Base-by-base conservation (phyloP, 768 basidiomycete genomes). In the Amyloporia xantha region DNA sequence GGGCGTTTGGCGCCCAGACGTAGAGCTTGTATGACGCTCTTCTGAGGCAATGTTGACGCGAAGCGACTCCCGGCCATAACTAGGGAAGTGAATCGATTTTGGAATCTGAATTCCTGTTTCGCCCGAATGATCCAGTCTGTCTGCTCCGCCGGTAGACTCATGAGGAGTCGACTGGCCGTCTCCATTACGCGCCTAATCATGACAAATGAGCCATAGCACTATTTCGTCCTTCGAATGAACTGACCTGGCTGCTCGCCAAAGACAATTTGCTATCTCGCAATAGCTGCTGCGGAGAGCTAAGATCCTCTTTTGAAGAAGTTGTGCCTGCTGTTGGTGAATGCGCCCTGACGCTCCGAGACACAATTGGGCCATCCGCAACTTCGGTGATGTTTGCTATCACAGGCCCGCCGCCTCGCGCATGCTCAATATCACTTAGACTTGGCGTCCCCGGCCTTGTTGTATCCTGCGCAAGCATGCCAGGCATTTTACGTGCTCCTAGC, bases 401-500 rank as follows among this genome's bases (percentile, higher is more conserved):
- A 21, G 21, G 4, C n/a, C 28, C 17, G n/a, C 17, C n/a, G 7
- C 24, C 20, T 19, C n/a, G n/a, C 6, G 12, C 44, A 12, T 36
- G 44, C 33, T 36, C 44, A 21, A 6, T 17, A 7, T n/a, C 38
- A 4, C 15, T 15, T 9, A 6, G 10, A 19, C 11, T n/a, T 6
- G 7, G 38, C 20, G 38, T 19, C 7, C 17, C 38, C 38, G 9
- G 38, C 6, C 21, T 4, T n/a, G 25, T 7, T 15, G n/a, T 36
- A n/a, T 36, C 44, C 7, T 33, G 30, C 30, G 30, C 30, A 33
- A 15, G 30, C 30, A 15, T 15, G 30, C 38, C 33, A 9, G 33
- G 33, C n/a, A n/a, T 35, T n/a, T 5, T 12, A 10, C 67, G 67
- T 1, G 62, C 57, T 47, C 64, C 64, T 3, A 67, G 48, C 5